phyloP scores from a whole-genome alignment of 2,329 filamentous ascomycete genomes.

The Ceratocystis smalleyi region DNA sequence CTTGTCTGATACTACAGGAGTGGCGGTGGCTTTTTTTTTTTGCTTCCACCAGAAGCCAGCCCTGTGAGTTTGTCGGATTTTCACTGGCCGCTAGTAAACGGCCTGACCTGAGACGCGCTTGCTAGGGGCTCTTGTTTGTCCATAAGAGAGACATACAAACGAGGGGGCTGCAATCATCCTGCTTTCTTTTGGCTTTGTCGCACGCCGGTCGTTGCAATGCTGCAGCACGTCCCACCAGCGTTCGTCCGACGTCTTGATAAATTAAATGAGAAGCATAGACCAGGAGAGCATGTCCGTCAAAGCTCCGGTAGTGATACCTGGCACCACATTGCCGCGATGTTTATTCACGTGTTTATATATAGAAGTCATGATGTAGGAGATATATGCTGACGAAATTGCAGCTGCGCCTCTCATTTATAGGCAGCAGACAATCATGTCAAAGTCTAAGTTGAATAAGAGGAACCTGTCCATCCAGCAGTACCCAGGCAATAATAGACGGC shows the following conservation, averaged over 20 bases:
- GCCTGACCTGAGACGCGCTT: conserved; percentile 3
- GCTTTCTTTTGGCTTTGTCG: not conserved
- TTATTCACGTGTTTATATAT: not conserved
- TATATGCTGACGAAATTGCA: not conserved
- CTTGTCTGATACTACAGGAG: not conserved
- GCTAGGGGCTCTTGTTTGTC: not conserved
- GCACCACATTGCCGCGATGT: not conserved
- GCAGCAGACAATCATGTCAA: not conserved
- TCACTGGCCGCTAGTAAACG: not conserved
- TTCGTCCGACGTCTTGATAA: not conserved
- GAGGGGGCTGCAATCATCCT: not conserved
- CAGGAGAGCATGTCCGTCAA: not conserved
- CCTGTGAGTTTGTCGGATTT: not conserved
- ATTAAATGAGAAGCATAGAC: not conserved
- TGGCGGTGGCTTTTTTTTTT: too few species aligned
- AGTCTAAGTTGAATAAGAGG: too few species aligned
- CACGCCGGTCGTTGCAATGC: not conserved
- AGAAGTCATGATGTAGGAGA: not conserved
- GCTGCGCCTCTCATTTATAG: not conserved
- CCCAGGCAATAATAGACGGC: too few species aligned
- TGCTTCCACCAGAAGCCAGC: not conserved
- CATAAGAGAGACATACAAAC: not conserved
- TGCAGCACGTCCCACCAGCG: not conserved
- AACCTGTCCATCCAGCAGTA: too few species aligned
- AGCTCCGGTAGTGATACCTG: not conserved